Base-by-base conservation (phyloP, 768 basidiomycete species). In the Auriscalpium vulgare region DNA sequence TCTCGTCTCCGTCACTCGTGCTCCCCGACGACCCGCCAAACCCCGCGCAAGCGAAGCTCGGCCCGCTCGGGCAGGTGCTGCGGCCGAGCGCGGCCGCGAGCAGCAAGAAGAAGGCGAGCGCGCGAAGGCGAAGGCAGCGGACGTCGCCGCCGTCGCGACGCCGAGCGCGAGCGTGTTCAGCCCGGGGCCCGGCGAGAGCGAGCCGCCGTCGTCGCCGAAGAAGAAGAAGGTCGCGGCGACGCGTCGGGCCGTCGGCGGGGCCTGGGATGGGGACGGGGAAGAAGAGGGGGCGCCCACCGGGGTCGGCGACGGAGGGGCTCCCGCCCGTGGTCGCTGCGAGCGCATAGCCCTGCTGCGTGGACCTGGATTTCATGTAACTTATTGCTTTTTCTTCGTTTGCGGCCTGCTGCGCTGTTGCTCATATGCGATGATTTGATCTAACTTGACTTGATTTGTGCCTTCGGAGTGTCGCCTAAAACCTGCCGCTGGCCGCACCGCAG, bases 61-160 rank as follows among this genome's bases (percentile, higher is more conserved):
- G 88, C 0, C 91, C 90, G 0, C 70, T 91, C 16, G 90, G 90
- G 8, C 88, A 91, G 67, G 80, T 91, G 57, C 62, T 83, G 64
- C 80, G 82, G 65, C 72, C 75, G 1, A 76, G 74, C 2, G 63
- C 75, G 0, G 68, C 75, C 2, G 73, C 72, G 1, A 55, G 73
- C 1, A 55, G 73, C 10, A 69, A 79, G 67, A 91, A 90, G 79
- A 91, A 88, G 78, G 83, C 81, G 66, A 59, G 66, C 54, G 68
- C 68, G 38, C 65, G 21, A 71, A 71, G 53, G 63, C 56, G n/a
- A 37, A 43, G 4, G 23, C 45, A 14, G 50, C 47, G 10, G 17
- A 43, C 17, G 37, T 37, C 4, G 34, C 45, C 17, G 16, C 34
- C 21, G 54, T 55, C 4, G 48, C 59, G 3, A 49, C 54, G 29